Conservation (phyloP, 495 filamentous ascomycete genomes). For the Hypoxylon cercidicola region DNA sequence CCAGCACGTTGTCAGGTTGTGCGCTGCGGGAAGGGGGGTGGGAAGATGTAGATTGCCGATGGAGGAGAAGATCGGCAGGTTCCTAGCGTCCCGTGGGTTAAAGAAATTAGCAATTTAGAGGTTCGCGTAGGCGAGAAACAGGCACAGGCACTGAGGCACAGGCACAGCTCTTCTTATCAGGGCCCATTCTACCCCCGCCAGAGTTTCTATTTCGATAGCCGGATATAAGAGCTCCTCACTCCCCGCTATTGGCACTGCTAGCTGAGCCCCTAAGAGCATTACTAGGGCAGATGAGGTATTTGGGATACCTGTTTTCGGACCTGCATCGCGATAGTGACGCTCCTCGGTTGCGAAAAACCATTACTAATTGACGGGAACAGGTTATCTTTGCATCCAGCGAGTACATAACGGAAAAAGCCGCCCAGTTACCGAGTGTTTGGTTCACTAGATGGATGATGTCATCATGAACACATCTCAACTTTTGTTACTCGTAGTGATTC, state of each 20-base stretch:
- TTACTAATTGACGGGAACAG: no score
- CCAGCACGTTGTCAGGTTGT: neutral
- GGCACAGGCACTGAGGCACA: no score
- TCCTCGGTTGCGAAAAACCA: neutral
- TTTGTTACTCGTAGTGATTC: no score
- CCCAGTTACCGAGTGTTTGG: no score
- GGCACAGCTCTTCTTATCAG: neutral
- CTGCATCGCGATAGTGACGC: neutral
- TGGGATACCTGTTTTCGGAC: neutral
- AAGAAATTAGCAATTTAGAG: conserved; percentile 5
- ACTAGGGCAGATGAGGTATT: neutral
- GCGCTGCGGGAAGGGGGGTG: neutral
- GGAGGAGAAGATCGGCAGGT: conserved; percentile 22
- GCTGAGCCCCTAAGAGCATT: neutral
- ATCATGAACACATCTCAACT: no score
- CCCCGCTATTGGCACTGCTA: conserved; percentile 1
- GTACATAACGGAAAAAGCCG: no score
- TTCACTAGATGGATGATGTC: no score
- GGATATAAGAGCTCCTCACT: neutral
- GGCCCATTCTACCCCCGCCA: neutral
- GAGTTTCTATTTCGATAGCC: neutral
- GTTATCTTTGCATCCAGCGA: no score
- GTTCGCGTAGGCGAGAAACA: conserved; percentile 1
- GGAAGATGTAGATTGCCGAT: neutral
- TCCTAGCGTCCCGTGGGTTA: conserved; percentile 12